These are phyloP conservation scores for Hydrangea macrophylla DNA, from an alignment of 148 eudicot species.

Conservation along the genomic window DNA sequence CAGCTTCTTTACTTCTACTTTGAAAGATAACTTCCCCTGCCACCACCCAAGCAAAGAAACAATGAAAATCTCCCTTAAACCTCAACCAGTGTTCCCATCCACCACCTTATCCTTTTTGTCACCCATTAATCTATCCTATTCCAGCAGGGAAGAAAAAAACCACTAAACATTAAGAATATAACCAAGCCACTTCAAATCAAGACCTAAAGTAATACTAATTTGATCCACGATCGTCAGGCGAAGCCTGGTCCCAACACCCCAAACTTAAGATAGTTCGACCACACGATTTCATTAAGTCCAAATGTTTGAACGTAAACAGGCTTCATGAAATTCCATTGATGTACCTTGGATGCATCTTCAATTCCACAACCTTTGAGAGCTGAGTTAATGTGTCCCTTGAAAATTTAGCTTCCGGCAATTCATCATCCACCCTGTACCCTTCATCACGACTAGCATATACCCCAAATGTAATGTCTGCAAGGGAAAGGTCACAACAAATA, in stretches of 20 bases:
- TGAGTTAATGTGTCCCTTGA: constrained; percentile 52
- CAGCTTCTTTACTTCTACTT: too few relatives aligned
- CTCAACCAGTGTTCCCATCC: too few relatives aligned
- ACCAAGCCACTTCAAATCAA: too few relatives aligned
- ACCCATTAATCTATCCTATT: too few relatives aligned
- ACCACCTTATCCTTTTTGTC: too few relatives aligned
- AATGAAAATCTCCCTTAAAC: too few relatives aligned
- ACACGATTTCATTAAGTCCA: background rate
- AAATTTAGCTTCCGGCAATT: constrained; percentile 28
- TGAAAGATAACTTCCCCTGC: too few relatives aligned
- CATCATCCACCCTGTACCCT: constrained; percentile 24
- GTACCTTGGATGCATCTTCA: constrained; percentile 51
- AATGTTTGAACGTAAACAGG: background rate
- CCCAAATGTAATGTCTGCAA: constrained; percentile 57
- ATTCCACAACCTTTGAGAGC: constrained; percentile 44
- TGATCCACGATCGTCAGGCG: background rate
- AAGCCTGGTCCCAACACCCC: background rate
- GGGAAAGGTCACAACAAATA: background rate
- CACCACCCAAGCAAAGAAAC: too few relatives aligned
- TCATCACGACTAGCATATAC: constrained; percentile 15
- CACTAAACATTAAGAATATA: too few relatives aligned
- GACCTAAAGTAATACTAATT: background rate
- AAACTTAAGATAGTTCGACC: background rate
- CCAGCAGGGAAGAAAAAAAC: too few relatives aligned
- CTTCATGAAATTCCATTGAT: background rate